Base-by-base conservation (phyloP, 192 early-diverging fungal genomes). In the Cladochytrium replicatum region DNA sequence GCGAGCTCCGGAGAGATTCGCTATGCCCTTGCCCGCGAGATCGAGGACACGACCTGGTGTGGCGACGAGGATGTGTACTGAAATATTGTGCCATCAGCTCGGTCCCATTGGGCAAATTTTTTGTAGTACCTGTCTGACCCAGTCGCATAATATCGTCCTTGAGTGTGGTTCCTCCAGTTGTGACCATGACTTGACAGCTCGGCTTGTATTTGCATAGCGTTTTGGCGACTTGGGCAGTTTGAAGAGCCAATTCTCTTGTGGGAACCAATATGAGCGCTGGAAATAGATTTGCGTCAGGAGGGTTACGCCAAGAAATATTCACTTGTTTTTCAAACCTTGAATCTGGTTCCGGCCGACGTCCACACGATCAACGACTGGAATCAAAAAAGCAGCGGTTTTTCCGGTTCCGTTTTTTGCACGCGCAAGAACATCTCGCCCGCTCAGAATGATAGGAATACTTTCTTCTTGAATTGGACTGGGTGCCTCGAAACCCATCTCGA, bases 381-480 rank as follows among this genome's bases (percentile, higher is more conserved):
- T 96, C 32, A 90, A 82, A 71, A 99, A 99, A 2, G 95, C 91
- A 9, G 92, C 95, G 0, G 95, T 99, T 60, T 79, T 99, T 84
- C 55, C 95, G 72, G 37, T 95, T 78, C 57, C 95, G 83, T 75
- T 99, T 87, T 75, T 99, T 21, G 93, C 93, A 55, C 95, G 76
- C 9, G 95, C 95, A 44, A 98, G 79, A 51, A 99, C 94, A 60
- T 99, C 92, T 48, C 93, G 69, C 7, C 92, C 92, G 23, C 91
- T 82, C 32, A 99, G 74, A 4, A 92, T 92, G 67, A 99, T 93
- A 15, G 93, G 96, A 54, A 99, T 96, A 22, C 92, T 81, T 70
- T 97, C 96, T 72, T 99, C 96, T 63, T 97, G 96, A 68, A 99
- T 97, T 24, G 96, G 93, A 42, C 88, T 89, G 23, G 96, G 96